Evolutionary conservation across 192 early-diverging fungal genomes (phyloP).

Genomic region (Rhizoclosmatium sp.): DNA sequence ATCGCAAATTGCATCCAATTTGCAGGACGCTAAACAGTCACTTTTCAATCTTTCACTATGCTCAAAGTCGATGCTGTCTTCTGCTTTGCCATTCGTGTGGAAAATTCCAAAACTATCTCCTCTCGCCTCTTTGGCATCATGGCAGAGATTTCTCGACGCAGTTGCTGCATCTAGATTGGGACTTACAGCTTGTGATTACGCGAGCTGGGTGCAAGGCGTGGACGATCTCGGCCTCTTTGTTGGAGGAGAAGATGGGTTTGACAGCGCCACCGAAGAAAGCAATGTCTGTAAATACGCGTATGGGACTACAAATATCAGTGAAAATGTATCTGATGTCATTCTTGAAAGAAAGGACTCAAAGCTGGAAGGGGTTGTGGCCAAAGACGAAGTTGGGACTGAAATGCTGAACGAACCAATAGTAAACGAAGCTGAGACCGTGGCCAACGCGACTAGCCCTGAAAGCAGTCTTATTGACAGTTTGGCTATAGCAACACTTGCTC

Average conservation of each 20-base stretch:
- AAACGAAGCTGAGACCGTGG: no score
- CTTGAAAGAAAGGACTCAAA: slow-evolving; percentile 15
- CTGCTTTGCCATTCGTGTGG: slow-evolving; percentile 15
- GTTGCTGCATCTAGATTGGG: slow-evolving; percentile 9
- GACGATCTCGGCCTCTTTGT: slow-evolving; percentile 46
- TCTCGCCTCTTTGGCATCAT: not conserved
- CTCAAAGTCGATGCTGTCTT: not conserved
- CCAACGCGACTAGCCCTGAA: no score
- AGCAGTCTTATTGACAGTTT: no score
- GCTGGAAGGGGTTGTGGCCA: not conserved
- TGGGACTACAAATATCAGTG: not conserved
- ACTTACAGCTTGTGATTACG: slow-evolving; percentile 17
- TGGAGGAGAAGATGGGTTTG: slow-evolving; percentile 35
- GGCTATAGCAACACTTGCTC: no score
- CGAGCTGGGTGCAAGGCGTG: slow-evolving; percentile 21
- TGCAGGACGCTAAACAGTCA: not conserved
- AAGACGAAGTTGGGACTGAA: not conserved
- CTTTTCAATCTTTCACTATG: not conserved
- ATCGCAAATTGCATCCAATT: not conserved
- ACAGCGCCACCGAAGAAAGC: not conserved
- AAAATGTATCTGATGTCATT: not conserved
- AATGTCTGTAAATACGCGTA: slow-evolving; percentile 17
- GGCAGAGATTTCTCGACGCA: slow-evolving; percentile 36
- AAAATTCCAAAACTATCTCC: slow-evolving; percentile 10
- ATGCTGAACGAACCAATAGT: no score